Conservation (phyloP, 257 asterid species). For the Thymus quinquecostatus region DNA sequence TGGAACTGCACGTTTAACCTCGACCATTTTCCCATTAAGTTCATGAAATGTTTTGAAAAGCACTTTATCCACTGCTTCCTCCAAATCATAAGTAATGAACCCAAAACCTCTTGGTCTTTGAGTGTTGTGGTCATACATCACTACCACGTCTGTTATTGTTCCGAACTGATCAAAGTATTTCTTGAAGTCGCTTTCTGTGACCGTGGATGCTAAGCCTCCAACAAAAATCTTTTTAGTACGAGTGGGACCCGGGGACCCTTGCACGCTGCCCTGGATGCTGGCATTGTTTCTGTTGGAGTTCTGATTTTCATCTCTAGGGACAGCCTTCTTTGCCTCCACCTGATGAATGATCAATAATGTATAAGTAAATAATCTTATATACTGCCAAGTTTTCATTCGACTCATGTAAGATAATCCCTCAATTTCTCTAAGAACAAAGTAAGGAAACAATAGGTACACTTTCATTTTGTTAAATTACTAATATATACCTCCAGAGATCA, state of each 20-base stretch:
- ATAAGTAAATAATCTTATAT: not conserved
- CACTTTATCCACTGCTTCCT: constrained; percentile 83
- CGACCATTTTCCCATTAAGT: constrained; percentile 86
- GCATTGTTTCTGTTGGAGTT: constrained; percentile 42
- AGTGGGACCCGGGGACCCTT: constrained; percentile 71
- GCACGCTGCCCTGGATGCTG: constrained; percentile 61
- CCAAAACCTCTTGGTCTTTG: constrained; percentile 98
- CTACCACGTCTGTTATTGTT: constrained; percentile 75
- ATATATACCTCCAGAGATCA: too few species aligned
- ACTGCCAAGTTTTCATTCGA: not conserved
- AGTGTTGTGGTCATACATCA: constrained; percentile 93
- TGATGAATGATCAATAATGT: constrained; percentile 34
- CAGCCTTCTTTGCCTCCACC: constrained; percentile 98
- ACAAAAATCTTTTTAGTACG: constrained; percentile 87
- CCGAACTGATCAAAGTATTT: constrained; percentile 85
- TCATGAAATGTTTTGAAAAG: constrained; percentile 76
- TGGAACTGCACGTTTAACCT: constrained; percentile 85
- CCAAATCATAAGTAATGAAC: constrained; percentile 75
- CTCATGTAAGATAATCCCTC: constrained; percentile 13
- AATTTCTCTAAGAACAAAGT: not conserved
- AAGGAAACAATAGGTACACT: not conserved
- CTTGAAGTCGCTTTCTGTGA: constrained; percentile 83
- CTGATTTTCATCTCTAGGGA: constrained; percentile 77
- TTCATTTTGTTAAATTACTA: not conserved
- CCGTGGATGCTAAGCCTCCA: constrained; percentile 86